Conservation (phyloP, 345 rosid genomes). For the Lepidium aucheri region DNA sequence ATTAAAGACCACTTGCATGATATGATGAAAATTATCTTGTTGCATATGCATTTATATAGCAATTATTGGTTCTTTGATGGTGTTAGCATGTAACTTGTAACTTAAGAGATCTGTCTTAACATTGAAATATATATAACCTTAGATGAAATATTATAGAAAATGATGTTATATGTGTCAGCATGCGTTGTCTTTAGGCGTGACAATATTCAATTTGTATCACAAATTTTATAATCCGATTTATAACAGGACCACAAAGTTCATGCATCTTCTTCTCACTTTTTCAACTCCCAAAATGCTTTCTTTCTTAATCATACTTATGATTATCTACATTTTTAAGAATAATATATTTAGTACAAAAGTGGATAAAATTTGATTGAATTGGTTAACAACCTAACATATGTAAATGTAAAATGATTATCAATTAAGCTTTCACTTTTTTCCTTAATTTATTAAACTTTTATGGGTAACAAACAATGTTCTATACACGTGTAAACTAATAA, state of each 20-base stretch:
- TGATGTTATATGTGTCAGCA: constrained; percentile 27
- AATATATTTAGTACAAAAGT: neutral
- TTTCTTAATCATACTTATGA: neutral
- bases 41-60: neutral
- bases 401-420: constrained; percentile 12
- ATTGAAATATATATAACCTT: neutral
- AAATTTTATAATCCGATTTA: neutral
- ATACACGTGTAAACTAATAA: constrained; percentile 1
- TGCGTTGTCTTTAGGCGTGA: constrained; percentile 35
- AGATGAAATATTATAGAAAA: neutral
- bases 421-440: constrained; percentile 5
- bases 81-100: neutral
- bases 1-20: too few species aligned
- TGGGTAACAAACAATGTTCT: too few species aligned
- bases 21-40: too few species aligned
- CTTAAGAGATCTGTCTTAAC: neutral
- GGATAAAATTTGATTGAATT: constrained; percentile 1
- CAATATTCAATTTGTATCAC: constrained; percentile 26
- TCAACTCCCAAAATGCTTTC: constrained; percentile 27
- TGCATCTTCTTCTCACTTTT: constrained; percentile 23
- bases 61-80: neutral
- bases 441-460: neutral
- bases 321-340: neutral
- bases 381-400: constrained; percentile 17
- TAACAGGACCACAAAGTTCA: constrained; percentile 19